Evolutionary conservation across 2,329 filamentous ascomycete genomes (phyloP).

Genomic region (Phyllosticta citrichinensis): DNA sequence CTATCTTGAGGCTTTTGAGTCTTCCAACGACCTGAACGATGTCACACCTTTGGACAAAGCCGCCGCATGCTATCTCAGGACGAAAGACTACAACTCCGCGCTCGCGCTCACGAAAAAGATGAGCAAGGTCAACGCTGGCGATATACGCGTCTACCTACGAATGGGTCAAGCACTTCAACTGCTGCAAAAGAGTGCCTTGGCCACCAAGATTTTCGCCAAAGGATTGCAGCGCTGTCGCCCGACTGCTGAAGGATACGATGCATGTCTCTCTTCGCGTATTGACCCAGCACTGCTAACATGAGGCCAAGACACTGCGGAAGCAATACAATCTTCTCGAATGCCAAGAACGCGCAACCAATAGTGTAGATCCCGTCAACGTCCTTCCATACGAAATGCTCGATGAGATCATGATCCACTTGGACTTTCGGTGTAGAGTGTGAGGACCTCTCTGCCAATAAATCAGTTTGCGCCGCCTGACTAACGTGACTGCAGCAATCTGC

Average conservation of each 20-base stretch:
- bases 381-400: conserved; percentile 46
- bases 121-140: conserved; percentile 40
- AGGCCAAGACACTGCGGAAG: conserved; percentile 21
- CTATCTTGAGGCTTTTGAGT: conserved; percentile 17
- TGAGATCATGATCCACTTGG: conserved; percentile 42
- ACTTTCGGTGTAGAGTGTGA: conserved; percentile 41
- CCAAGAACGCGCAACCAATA: conserved; percentile 30
- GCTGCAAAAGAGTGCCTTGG: conserved; percentile 42
- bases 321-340: conserved; percentile 35
- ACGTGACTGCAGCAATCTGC: conserved; percentile 28
- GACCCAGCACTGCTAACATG: not conserved
- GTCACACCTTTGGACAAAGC: conserved; percentile 44
- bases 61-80: conserved; percentile 45
- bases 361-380: conserved; percentile 42
- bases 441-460: conserved; percentile 9
- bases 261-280: conserved; percentile 15
- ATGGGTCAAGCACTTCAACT: conserved; percentile 40
- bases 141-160: conserved; percentile 44
- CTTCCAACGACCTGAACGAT: conserved; percentile 16
- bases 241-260: conserved; percentile 16
- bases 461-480: not conserved
- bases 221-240: conserved; percentile 35
- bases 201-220: conserved; percentile 47
- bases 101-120: conserved; percentile 48
- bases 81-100: conserved; percentile 40